A percentile compares a stretch with the other conserved stretches of the same genome.
These are phyloP conservation scores for Arthroderma sp. DNA, from an alignment of 2,329 filamentous ascomycete genomes.

Conservation along the genomic window DNA sequence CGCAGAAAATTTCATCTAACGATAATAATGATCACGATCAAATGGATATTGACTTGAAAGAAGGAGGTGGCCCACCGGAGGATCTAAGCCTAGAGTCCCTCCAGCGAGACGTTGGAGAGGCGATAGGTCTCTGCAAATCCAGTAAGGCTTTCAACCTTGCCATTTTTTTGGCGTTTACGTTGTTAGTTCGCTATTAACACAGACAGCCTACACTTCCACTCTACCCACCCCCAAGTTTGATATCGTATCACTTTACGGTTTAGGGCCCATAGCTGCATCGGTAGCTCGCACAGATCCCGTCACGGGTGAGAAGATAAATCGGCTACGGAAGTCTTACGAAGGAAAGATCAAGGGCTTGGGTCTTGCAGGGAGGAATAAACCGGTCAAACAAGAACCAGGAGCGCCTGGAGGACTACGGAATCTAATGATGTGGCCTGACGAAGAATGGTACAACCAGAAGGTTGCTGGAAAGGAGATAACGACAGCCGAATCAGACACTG, in stretches of 20 bases:
- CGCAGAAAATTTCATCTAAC: conserved; percentile 16
- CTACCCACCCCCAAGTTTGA: conserved; percentile 48
- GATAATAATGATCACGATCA: conserved; percentile 20
- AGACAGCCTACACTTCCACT: conserved; percentile 37
- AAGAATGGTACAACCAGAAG: conserved; percentile 41
- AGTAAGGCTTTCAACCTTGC: conserved; percentile 34
- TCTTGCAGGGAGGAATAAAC: conserved; percentile 38
- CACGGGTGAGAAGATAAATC: conserved; percentile 55
- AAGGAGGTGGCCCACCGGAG: conserved; percentile 15
- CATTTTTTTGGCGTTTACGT: conserved; percentile 17
- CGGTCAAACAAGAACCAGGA: conserved; percentile 34
- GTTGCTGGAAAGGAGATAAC: conserved; percentile 37
- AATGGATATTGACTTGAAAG: conserved; percentile 31
- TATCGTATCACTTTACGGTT: conserved; percentile 47
- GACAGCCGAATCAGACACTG: conserved; percentile 31
- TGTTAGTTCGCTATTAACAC: conserved; percentile 34
- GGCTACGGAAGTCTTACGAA: conserved; percentile 45
- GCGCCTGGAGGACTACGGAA: conserved; percentile 29
- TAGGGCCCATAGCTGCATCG: conserved; percentile 44
- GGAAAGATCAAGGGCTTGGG: conserved; percentile 39
- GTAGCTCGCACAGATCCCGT: conserved; percentile 48
- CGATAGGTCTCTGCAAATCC: conserved; percentile 40
- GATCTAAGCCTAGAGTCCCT: conserved; percentile 31
- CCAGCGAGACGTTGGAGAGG: conserved; percentile 35
- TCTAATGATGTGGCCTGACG: conserved; percentile 38